phyloP scores from a whole-genome alignment of 192 early-diverging fungal genomes.

The Podochytrium sp. region DNA sequence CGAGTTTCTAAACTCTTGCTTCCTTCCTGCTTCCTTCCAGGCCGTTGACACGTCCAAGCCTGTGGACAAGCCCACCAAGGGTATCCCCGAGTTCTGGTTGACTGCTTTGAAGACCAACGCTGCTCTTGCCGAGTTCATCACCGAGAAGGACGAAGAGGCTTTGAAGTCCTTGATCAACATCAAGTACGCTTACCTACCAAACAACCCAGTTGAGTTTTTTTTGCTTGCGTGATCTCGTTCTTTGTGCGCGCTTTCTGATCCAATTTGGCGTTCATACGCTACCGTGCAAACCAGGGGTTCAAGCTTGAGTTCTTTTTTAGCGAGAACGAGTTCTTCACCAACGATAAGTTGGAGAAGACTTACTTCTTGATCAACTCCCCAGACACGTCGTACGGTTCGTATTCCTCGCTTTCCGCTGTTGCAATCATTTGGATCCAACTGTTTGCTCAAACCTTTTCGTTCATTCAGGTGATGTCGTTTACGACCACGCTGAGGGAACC shows the following conservation, averaged over 20 bases:
- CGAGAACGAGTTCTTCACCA: slow-evolving; percentile 87
- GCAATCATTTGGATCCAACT: neutral
- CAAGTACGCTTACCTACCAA: slow-evolving; percentile 76
- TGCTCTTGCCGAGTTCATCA: slow-evolving; percentile 81
- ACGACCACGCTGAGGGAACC: slow-evolving; percentile 89
- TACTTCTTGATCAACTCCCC: slow-evolving; percentile 79
- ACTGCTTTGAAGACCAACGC: slow-evolving; percentile 88
- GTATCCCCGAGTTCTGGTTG: slow-evolving; percentile 97
- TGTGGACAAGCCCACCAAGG: slow-evolving; percentile 42
- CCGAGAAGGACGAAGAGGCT: slow-evolving; percentile 86
- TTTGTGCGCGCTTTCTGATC: neutral
- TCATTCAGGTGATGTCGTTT: slow-evolving; percentile 78
- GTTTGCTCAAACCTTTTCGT: neutral
- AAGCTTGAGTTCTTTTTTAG: slow-evolving; percentile 90
- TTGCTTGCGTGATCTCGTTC: no score
- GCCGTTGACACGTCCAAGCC: neutral
- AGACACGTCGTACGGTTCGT: slow-evolving; percentile 70
- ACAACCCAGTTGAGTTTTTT: slow-evolving; percentile 64
- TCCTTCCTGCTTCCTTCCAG: no score
- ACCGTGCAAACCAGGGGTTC: slow-evolving; percentile 67
- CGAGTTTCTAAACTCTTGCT: no score
- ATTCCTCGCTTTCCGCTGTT: neutral
- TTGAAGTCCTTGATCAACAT: slow-evolving; percentile 92
- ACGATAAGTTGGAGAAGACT: slow-evolving; percentile 87
- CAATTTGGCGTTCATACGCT: neutral